Base-by-base conservation (phyloP, 2,329 filamentous ascomycete species). In the Calonectria ilicicola region DNA sequence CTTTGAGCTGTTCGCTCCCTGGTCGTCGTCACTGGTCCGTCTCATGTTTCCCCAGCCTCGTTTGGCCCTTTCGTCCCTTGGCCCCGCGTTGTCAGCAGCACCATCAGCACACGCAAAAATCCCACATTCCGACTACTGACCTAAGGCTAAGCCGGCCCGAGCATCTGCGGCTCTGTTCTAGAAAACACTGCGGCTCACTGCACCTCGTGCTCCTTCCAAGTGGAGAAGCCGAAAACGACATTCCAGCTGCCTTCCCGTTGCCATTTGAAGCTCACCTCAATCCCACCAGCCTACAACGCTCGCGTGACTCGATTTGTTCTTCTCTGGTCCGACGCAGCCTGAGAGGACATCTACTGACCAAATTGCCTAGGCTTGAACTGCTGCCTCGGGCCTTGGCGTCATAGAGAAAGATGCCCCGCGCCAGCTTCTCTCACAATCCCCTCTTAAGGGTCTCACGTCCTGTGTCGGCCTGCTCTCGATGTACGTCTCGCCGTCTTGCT, bases 381-480 rank as follows among this genome's bases (percentile, higher is more conserved):
- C 29, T 63, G 56, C 32, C 32, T n/a, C 44, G 32, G 21, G 47
- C 62, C 53, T 42, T 47, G 69, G 53, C 29, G 67, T 47, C 53
- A 46, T 69, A 51, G 64, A 32, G 64, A 72, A 77, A 76, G 73
- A 88, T 87, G 86, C 83, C 85, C 79, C 85, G 86, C 73, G 83
- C 84, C 66, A 87, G 86, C 80, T 86, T 89, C 81, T 86, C 86
- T 27, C 85, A 87, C 70, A 88, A 90, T 65, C 92, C 92, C 44
- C 84, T 93, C 65, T 85, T 95, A 72, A 90, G 91, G 82, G 94
- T 96, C 75, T 95, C 93, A 80, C 90, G 94, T 75, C 94, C 94
- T 4, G 94, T 95, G 44, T 93, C 93, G 66, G 94, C 94, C 29
- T 96, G 94, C 84, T 94, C 93, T 66, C 89, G 93, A 87, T 96